Conservation (phyloP, 2,329 filamentous ascomycete genomes). For the Alternaria sp. region DNA sequence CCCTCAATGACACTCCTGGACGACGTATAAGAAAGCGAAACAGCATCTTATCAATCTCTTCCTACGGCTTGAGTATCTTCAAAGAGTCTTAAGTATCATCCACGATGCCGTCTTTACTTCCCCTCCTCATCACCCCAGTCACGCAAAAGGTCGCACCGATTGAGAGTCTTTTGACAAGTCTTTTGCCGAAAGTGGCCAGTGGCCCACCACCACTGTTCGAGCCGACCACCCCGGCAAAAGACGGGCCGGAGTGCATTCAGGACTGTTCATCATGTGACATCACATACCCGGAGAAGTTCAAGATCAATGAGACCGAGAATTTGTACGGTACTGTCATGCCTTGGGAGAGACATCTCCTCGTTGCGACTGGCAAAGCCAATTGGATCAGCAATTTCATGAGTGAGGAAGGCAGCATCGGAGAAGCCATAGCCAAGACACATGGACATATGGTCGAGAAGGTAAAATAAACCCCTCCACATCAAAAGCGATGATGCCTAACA, state of each 20-base stretch:
- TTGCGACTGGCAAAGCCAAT: not conserved
- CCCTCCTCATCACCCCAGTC: not conserved
- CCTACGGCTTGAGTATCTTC: not conserved
- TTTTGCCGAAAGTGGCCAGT: not conserved
- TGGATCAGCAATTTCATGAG: not conserved
- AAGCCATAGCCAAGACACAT: not conserved
- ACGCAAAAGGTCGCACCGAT: not conserved
- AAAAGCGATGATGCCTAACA: not conserved
- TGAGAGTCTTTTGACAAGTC: not conserved
- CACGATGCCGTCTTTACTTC: not conserved
- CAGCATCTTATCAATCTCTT: not conserved
- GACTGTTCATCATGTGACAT: not conserved
- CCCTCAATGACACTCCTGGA: not conserved
- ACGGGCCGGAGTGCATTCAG: not conserved
- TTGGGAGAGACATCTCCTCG: not conserved
- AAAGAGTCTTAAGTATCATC: not conserved
- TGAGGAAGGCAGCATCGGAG: not conserved
- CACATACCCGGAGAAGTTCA: not conserved
- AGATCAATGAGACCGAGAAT: not conserved
- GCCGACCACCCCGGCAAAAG: not conserved
- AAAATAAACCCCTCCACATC: not conserved
- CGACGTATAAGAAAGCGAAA: not conserved
- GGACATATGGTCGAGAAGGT: not conserved
- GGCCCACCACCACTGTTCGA: not conserved
- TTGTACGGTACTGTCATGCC: not conserved